Evolutionary conservation across 768 basidiomycete species (phyloP).

Genomic region (Leccinum broughii): DNA sequence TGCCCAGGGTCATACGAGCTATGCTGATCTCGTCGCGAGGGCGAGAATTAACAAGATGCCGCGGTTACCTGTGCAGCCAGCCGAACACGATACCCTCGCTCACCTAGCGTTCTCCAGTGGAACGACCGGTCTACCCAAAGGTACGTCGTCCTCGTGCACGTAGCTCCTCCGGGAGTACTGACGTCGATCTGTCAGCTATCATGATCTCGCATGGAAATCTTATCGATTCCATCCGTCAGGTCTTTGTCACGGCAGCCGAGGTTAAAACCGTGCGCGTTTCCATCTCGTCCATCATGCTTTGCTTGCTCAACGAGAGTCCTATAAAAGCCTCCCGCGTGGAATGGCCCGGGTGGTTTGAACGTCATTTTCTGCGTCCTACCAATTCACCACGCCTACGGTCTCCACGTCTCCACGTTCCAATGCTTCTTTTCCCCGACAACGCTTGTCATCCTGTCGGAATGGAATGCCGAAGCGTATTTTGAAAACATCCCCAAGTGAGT

Average conservation of each 20-base stretch:
- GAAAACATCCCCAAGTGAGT: conserved; percentile 58
- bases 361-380: conserved; percentile 61
- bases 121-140: conserved; percentile 76
- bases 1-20: conserved; percentile 41
- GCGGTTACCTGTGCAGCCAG: conserved; percentile 44
- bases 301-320: neutral
- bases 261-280: conserved; percentile 39
- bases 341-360: conserved; percentile 47
- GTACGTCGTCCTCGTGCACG: conserved; percentile 31
- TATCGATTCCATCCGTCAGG: conserved; percentile 44
- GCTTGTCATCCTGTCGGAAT: conserved; percentile 53
- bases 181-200: conserved; percentile 46
- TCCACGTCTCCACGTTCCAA: conserved; percentile 53
- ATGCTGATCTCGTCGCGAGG: conserved; percentile 45
- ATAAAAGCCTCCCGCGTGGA: conserved; percentile 39
- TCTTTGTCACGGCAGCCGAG: conserved; percentile 30
- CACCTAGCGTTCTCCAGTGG: conserved; percentile 79
- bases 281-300: neutral
- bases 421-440: conserved; percentile 49
- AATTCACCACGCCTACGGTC: conserved; percentile 65
- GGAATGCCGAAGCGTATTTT: conserved; percentile 55
- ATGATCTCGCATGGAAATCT: conserved; percentile 74
- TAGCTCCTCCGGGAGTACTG: neutral
- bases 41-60: conserved; percentile 41
- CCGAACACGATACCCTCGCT: conserved; percentile 54